Percentiles rank a stretch among this genome's conserved stretches.
phyloP scores from a whole-genome alignment of 1,284 basidiomycete species.

The Paramarasmius palmivorus region DNA sequence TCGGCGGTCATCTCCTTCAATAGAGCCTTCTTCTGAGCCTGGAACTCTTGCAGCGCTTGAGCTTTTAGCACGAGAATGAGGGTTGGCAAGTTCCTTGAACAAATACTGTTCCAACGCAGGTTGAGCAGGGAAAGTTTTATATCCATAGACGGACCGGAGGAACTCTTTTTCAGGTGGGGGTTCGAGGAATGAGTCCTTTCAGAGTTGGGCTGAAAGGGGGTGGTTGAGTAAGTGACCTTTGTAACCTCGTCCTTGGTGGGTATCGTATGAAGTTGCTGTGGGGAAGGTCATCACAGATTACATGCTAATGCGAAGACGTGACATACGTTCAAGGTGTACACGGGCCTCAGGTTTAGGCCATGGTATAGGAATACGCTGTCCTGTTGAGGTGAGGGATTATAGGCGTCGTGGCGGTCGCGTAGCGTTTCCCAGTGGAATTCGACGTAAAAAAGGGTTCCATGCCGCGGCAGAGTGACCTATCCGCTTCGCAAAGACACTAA shows the following conservation, averaged over 20 bases:
- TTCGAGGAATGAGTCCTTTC: conserved; percentile 37
- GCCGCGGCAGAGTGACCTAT: conserved; percentile 57
- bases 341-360: conserved; percentile 62
- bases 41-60: conserved; percentile 65
- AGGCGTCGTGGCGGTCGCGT: conserved; percentile 64
- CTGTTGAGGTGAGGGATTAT: conserved; percentile 46
- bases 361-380: conserved; percentile 50
- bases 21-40: conserved; percentile 45
- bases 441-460: conserved; percentile 52
- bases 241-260: conserved; percentile 54
- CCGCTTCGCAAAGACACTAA: conserved; percentile 75
- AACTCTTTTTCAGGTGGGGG: conserved; percentile 58
- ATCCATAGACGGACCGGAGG: conserved; percentile 57
- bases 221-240: conserved; percentile 66
- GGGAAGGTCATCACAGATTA: conserved; percentile 1
- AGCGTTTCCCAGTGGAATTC: conserved; percentile 68
- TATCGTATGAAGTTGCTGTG: conserved; percentile 60
- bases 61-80: conserved; percentile 79
- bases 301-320: conserved; percentile 1
- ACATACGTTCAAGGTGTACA: conserved; percentile 49
- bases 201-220: conserved; percentile 47
- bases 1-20: conserved; percentile 52
- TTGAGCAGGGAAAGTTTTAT: no score
- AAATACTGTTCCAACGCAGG: conserved; percentile 67
- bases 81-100: conserved; percentile 70